phyloP scores from a whole-genome alignment of 1,139 yeast species.

The Geotrichum citri-aurantii region DNA sequence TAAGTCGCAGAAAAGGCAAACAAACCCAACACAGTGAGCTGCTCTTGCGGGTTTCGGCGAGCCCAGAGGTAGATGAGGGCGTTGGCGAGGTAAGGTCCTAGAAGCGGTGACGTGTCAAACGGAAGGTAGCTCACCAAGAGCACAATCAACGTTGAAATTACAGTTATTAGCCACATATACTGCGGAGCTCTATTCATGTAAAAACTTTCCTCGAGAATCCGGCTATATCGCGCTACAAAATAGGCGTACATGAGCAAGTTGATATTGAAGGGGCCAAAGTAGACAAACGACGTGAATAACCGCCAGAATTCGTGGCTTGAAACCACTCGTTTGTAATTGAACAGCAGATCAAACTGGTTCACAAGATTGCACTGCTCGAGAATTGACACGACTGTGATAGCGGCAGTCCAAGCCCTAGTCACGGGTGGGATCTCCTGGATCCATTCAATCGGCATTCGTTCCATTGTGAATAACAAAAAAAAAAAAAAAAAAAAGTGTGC shows the following conservation, averaged over 20 bases:
- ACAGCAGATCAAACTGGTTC: slow-evolving; percentile 25
- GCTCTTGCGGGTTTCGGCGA: slow-evolving; percentile 40
- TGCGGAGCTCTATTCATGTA: slow-evolving; percentile 9
- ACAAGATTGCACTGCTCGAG: slow-evolving; percentile 35
- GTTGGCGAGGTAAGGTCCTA: slow-evolving; percentile 39
- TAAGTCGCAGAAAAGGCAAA: slow-evolving; percentile 41
- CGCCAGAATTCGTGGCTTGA: slow-evolving; percentile 40
- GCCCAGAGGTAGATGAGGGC: slow-evolving; percentile 44
- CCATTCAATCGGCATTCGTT: slow-evolving; percentile 31
- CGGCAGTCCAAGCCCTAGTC: slow-evolving; percentile 31
- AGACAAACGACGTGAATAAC: slow-evolving; percentile 40
- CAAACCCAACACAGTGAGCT: slow-evolving; percentile 39
- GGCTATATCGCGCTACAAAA: slow-evolving; percentile 39
- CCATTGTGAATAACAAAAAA: slow-evolving; percentile 22
- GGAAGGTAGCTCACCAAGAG: slow-evolving; percentile 1
- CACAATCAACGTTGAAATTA: slow-evolving; percentile 1
- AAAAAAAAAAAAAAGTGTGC: background rate
- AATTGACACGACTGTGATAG: slow-evolving; percentile 32
- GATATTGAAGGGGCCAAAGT: slow-evolving; percentile 40
- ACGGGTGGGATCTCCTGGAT: slow-evolving; percentile 33
- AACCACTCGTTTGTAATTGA: slow-evolving; percentile 23
- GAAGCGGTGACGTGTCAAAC: slow-evolving; percentile 31
- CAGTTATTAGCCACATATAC: slow-evolving; percentile 11
- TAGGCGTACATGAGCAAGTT: slow-evolving; percentile 37
- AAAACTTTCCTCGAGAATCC: slow-evolving; percentile 40